A percentile compares a stretch with the other conserved stretches of the same genome.
phyloP scores from a whole-genome alignment of 164 flowering plant species.

The Vitis labrusca region DNA sequence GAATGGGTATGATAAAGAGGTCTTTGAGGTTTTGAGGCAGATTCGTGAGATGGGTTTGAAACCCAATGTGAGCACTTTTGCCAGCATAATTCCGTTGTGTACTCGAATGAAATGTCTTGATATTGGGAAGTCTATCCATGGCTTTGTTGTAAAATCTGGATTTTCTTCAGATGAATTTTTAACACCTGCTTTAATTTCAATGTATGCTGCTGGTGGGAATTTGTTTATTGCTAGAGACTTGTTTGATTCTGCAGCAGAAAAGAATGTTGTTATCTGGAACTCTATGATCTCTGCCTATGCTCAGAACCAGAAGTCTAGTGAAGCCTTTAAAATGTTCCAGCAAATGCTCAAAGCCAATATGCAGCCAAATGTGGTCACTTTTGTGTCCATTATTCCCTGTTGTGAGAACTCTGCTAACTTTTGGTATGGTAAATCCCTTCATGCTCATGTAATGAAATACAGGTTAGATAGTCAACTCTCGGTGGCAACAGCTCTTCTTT shows the following conservation, averaged over 20 bases:
- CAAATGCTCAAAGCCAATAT: slow-evolving; percentile 23
- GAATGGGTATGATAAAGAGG: slow-evolving; percentile 27
- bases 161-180: slow-evolving; percentile 18
- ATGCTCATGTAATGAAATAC: slow-evolving; percentile 28
- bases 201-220: slow-evolving; percentile 31
- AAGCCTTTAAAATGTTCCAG: slow-evolving; percentile 27
- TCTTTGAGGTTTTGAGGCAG: slow-evolving; percentile 20
- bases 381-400: slow-evolving; percentile 38
- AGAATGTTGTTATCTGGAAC: slow-evolving; percentile 32
- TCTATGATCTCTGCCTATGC: slow-evolving; percentile 35
- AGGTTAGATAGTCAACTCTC: slow-evolving; percentile 29
- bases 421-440: slow-evolving; percentile 27
- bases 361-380: slow-evolving; percentile 33
- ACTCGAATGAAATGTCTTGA: slow-evolving; percentile 18
- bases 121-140: slow-evolving; percentile 34
- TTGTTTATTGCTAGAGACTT: slow-evolving; percentile 25
- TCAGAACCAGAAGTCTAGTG: slow-evolving; percentile 19
- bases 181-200: slow-evolving; percentile 41
- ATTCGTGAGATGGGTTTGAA: slow-evolving; percentile 21
- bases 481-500: slow-evolving; percentile 30
- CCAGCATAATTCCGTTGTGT: slow-evolving; percentile 35
- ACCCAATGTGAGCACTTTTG: slow-evolving; percentile 43
- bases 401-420: slow-evolving; percentile 13
- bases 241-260: slow-evolving; percentile 22
- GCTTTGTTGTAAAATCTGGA: slow-evolving; percentile 33